Conservation (phyloP, 352 stramenopile species). For the Pythium graminicola region DNA sequence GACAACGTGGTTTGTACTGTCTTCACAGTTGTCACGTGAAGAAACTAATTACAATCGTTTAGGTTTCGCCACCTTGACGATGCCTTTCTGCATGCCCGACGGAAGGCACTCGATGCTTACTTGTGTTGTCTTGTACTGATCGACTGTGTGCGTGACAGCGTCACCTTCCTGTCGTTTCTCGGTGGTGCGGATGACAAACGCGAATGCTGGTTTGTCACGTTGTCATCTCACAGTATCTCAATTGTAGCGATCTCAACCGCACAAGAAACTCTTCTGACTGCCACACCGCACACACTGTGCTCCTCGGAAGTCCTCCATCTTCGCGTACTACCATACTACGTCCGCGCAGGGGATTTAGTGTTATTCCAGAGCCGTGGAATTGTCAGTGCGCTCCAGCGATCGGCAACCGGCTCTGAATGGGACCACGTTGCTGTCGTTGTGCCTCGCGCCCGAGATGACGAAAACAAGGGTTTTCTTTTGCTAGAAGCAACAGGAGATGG, state of each 20-base stretch:
- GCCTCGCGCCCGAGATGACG: slow-evolving; percentile 10
- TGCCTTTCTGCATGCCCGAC: slow-evolving; percentile 33
- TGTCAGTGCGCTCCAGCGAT: slow-evolving; percentile 43
- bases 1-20: slow-evolving; percentile 34
- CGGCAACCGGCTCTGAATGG: slow-evolving; percentile 50
- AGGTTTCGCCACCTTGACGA: slow-evolving; percentile 35
- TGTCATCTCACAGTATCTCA: background rate
- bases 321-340: slow-evolving; percentile 51
- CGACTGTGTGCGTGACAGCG: slow-evolving; percentile 29
- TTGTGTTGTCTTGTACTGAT: slow-evolving; percentile 41
- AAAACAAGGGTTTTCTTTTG: slow-evolving; percentile 30
- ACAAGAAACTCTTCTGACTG: slow-evolving; percentile 4
- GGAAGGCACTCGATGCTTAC: slow-evolving; percentile 39
- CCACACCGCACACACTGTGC: slow-evolving; percentile 12
- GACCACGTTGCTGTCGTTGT: slow-evolving; percentile 58
- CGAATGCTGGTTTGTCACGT: background rate
- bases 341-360: slow-evolving; percentile 40
- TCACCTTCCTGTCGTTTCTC: slow-evolving; percentile 47
- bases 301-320: slow-evolving; percentile 49
- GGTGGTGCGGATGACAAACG: slow-evolving; percentile 29
- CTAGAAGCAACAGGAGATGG: slow-evolving; percentile 60
- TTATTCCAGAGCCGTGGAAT: slow-evolving; percentile 50
- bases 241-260: slow-evolving; percentile 6
- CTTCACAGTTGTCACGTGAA: background rate
- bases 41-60: background rate